phyloP scores from a whole-genome alignment of 345 rosid genomes.

The Dipteronia dyeriana region DNA sequence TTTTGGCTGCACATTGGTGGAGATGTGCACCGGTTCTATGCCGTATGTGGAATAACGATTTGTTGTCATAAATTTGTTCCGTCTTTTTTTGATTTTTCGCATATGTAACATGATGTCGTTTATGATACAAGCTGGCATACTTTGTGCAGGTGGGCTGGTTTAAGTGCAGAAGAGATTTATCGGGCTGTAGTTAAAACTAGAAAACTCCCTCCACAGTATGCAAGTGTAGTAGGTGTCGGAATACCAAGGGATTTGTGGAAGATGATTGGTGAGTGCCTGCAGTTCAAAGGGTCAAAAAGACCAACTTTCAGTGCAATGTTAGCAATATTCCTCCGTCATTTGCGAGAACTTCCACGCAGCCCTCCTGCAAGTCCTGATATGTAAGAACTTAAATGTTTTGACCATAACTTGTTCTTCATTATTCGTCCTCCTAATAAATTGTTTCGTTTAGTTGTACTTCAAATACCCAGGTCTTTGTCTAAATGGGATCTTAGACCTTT shows the following conservation, averaged over 20 bases:
- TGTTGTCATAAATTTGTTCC: conserved; percentile 18
- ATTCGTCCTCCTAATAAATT: neutral
- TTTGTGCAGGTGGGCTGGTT: conserved; percentile 84
- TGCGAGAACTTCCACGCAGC: conserved; percentile 91
- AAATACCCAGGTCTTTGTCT: conserved; percentile 9
- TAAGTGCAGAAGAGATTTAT: conserved; percentile 87
- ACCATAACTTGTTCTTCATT: neutral
- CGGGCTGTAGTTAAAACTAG: conserved; percentile 83
- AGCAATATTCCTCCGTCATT: conserved; percentile 83
- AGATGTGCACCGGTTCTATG: conserved; percentile 97
- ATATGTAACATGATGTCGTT: conserved; percentile 9
- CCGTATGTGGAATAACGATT: conserved; percentile 69
- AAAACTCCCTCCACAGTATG: conserved; percentile 93
- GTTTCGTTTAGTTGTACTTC: neutral
- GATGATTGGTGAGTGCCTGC: conserved; percentile 98
- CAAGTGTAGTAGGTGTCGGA: conserved; percentile 97
- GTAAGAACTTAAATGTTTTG: conserved; percentile 46
- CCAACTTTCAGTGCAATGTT: conserved; percentile 92
- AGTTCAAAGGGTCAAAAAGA: conserved; percentile 85
- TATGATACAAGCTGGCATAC: conserved; percentile 13
- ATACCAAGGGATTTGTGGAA: conserved; percentile 94
- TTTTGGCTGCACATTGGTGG: conserved; percentile 97
- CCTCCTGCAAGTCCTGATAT: conserved; percentile 90
- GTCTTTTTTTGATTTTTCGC: conserved; percentile 3
- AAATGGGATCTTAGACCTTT: neutral